Evolutionary conservation across 169 alveolate species (phyloP), one percentile per base, ranked within the genome.

Genomic region (Plasmodium adleri): DNA sequence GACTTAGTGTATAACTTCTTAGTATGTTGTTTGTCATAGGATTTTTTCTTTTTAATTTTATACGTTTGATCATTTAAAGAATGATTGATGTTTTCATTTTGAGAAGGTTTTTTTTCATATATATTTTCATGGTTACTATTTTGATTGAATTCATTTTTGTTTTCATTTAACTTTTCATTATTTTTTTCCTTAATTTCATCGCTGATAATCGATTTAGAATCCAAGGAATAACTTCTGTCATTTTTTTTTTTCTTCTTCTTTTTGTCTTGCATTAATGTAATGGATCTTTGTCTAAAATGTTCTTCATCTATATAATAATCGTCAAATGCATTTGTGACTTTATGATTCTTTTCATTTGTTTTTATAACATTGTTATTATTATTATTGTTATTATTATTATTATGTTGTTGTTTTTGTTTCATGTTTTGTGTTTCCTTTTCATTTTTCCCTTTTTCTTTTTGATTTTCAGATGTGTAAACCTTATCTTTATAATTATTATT

Each of bases 51-150:
- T 32, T 49, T 63, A 39, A 39, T 39, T 47, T 76, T 45, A 60
- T 68, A 28, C 45, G 68, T 28, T 17, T 54, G 70, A 26, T 67
- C 50, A 49, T 80, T 80, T 56, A 67, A 43, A 39, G 73, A 80
- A 80, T 80, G 54, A 60, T 67, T 22, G 28, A 60, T 80, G 43
- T 80, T 80, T 54, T 45, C 58, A 52, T 67, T 59, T 64, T 15
- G 47, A 9, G 50, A 7, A 47, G 76, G 15, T 8, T 56, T 59
- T 49, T 62, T 45, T 63, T 13, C 24, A 49, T 63, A 50, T 54
- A 20, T 56, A 54, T 63, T 32, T 39, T 49, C 64, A 39, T 62
- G 17, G 15, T 28, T 12, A 54, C 12, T 75, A 75, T 39, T 63
- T 26, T 49, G 26, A n/a, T 12, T 20, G 13, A 49, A 17, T 45